Evolutionary conservation across 768 basidiomycete genomes (phyloP).

Genomic region (Phallus indusiatus): DNA sequence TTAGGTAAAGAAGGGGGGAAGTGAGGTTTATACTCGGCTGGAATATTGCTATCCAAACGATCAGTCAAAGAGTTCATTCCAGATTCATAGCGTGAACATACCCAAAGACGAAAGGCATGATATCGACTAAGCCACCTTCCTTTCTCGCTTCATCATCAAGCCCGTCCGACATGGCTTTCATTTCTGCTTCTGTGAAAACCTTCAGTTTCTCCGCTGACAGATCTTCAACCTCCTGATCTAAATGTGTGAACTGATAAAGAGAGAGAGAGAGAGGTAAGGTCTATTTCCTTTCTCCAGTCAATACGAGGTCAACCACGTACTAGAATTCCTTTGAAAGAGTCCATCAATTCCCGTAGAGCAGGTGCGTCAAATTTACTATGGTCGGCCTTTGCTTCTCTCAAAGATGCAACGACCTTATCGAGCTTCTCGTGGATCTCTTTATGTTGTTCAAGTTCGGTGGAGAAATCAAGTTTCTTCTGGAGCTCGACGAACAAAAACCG

Average conservation of each 20-base stretch:
- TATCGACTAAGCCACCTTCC: conserved; percentile 25
- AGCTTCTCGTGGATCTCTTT: conserved; percentile 24
- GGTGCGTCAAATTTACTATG: conserved; percentile 22
- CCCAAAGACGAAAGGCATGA: conserved; percentile 30
- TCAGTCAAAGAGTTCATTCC: not conserved
- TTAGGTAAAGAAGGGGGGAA: conserved; percentile 30
- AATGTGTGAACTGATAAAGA: conserved; percentile 22
- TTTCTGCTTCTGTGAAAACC: conserved; percentile 20
- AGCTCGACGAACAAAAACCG: conserved; percentile 28
- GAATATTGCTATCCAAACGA: conserved; percentile 25
- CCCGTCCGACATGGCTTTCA: conserved; percentile 19
- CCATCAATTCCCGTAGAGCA: conserved; percentile 22
- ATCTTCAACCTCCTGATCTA: conserved; percentile 30
- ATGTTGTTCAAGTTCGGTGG: conserved; percentile 28
- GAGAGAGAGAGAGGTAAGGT: not conserved
- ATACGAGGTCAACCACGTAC: conserved; percentile 15
- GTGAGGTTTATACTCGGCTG: conserved; percentile 25
- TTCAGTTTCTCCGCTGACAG: conserved; percentile 25
- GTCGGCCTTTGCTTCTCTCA: conserved; percentile 20
- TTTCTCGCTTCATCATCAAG: conserved; percentile 24
- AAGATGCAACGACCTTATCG: conserved; percentile 18
- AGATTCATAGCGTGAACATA: conserved; percentile 9
- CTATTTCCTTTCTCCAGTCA: not conserved
- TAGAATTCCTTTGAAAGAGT: conserved; percentile 20
- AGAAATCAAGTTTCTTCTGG: conserved; percentile 29